Base-by-base conservation (phyloP, 805 yeast genomes). In the Saccharomycopsis malanga region DNA sequence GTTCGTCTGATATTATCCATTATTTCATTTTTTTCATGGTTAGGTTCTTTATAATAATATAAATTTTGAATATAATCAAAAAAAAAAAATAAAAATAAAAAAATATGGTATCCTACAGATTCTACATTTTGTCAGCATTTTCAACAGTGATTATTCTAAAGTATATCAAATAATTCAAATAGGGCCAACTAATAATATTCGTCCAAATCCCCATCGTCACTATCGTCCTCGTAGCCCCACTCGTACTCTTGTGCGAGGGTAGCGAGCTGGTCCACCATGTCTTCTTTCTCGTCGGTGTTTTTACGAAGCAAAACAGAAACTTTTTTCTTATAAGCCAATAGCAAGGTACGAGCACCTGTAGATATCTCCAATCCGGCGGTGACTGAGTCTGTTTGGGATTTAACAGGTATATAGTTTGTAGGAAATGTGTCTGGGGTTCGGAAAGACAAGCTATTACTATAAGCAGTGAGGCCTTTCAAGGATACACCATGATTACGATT, bases 241-340 rank as follows among this genome's bases (percentile, higher is more conserved):
- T 73, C 75, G 53, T 77, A 80, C 45, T 69, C 73, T 2, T 64
- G 61, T 0, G 72, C 69, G 36, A 75, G 44, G 2, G 61, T 58
- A 2, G 69, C 72, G 7, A 80, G 53, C 20, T 69, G 69, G 37
- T 79, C 80, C 10, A 72, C 66, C 42, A 77, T 56, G 36, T 76
- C 81, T 36, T 72, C 77, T 50, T 38, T 45, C 14, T 46, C 50
- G 24, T 36, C 55, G 24, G 24, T 34, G 42, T 36, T 57, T 17
- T 39, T 48, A 7, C 45, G 6, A 7, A 44, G 27, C 6, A 42
- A 17, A 9, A 23, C 4, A 1, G 56, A 47, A 4, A 64, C 63
- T 5, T 57, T 43, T 10, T 54, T 50, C 4, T 57, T 55, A 64
- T 61, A 61, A 5, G 46, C 51, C 12, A 43, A 46, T 22, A 63